Conservation (phyloP, 805 yeast species). For the Pichia cabralensis region DNA sequence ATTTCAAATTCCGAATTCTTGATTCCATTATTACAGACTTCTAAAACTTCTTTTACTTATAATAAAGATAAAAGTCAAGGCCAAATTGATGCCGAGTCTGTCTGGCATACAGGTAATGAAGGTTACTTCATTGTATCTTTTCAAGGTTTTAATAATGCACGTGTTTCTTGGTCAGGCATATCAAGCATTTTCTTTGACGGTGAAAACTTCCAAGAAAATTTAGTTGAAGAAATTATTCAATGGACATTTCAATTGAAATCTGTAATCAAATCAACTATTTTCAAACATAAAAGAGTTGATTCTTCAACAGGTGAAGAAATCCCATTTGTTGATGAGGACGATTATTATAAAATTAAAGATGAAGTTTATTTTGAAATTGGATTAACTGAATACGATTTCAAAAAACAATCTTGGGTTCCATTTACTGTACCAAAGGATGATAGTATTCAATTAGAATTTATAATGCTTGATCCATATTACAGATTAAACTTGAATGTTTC, state of each 20-base stretch:
- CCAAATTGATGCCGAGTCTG: constrained; percentile 25
- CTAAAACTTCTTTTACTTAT: constrained; percentile 57
- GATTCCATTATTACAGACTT: constrained; percentile 60
- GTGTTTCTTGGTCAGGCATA: constrained; percentile 78
- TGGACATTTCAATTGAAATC: constrained; percentile 74
- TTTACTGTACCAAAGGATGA: constrained; percentile 22
- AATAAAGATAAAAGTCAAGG: constrained; percentile 3
- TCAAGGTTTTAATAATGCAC: constrained; percentile 72
- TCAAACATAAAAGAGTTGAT: constrained; percentile 40
- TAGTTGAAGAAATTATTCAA: constrained; percentile 36
- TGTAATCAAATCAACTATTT: constrained; percentile 46
- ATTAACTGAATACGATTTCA: constrained; percentile 36
- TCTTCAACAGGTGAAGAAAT: constrained; percentile 1
- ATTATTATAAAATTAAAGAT: constrained; percentile 69
- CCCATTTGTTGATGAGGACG: constrained; percentile 23
- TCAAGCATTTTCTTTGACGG: constrained; percentile 37
- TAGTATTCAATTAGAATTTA: constrained; percentile 69
- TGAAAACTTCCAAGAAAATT: constrained; percentile 23
- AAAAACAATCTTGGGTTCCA: constrained; percentile 55
- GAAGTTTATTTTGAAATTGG: constrained; percentile 46
- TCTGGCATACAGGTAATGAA: constrained; percentile 79
- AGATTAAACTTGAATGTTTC: constrained; percentile 52
- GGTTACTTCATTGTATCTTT: constrained; percentile 66
- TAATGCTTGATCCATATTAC: constrained; percentile 92
- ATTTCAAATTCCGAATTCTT: constrained; percentile 59